phyloP scores from a whole-genome alignment of 176 grass and related monocot genomes.

The Urochloa ruziziensis region DNA sequence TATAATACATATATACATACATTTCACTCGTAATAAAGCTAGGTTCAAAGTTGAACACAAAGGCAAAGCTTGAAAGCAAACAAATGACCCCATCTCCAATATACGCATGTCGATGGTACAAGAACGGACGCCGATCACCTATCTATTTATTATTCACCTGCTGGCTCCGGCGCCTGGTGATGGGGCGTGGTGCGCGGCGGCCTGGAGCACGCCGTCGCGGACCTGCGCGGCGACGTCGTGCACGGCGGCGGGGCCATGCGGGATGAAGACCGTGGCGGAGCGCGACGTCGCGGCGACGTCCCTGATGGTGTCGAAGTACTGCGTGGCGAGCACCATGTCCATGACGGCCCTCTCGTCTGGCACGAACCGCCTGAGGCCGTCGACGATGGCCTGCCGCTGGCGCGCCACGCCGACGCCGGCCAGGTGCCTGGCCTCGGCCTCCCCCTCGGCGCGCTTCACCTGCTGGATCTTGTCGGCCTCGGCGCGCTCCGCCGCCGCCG shows the following conservation, averaged over 20 bases:
- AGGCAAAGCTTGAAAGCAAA: too few species aligned
- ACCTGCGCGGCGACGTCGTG: constrained; percentile 47
- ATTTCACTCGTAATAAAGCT: too few species aligned
- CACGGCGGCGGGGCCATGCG: constrained; percentile 41
- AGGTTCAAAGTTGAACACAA: too few species aligned
- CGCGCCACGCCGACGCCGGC: constrained; percentile 42
- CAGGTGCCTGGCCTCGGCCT: constrained; percentile 57
- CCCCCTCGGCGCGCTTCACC: constrained; percentile 53
- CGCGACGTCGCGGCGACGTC: constrained; percentile 39
- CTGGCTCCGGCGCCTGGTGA: too few species aligned
- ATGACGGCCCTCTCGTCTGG: constrained; percentile 48
- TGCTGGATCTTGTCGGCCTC: constrained; percentile 41
- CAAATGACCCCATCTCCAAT: too few species aligned
- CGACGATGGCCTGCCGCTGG: constrained; percentile 59
- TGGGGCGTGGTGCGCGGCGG: background rate
- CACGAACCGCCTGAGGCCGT: constrained; percentile 37
- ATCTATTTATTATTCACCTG: too few species aligned
- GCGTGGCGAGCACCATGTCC: constrained; percentile 58
- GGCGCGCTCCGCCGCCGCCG: constrained; percentile 29
- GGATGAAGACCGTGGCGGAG: constrained; percentile 52
- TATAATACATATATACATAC: too few species aligned
- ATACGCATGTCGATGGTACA: too few species aligned
- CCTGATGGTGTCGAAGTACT: constrained; percentile 64
- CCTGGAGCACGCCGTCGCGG: constrained; percentile 51
- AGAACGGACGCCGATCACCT: too few species aligned